A percentile compares a stretch with the other conserved stretches of the same genome.
Conservation (phyloP, 1,139 yeast species). For the Kurtzmaniella quercitrusa region DNA sequence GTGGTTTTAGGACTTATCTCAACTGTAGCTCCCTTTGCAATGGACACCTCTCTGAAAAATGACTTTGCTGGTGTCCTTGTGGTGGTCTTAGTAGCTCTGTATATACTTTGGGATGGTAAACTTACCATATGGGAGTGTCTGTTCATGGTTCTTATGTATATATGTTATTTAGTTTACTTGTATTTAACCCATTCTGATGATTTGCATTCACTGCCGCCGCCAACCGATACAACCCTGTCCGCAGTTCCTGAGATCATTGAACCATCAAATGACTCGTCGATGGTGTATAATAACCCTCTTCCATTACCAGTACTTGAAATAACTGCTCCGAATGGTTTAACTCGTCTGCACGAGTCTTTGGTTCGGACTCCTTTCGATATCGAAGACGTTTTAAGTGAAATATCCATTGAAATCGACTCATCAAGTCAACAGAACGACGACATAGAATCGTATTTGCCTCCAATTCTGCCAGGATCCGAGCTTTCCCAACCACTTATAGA, state of each 20-base stretch:
- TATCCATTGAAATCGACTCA: neutral
- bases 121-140: conserved; percentile 45
- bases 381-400: conserved; percentile 23
- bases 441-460: neutral
- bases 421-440: neutral
- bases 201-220: neutral
- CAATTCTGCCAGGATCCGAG: neutral
- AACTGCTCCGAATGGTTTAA: conserved; percentile 5
- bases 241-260: neutral
- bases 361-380: conserved; percentile 15
- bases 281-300: neutral
- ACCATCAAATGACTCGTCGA: neutral
- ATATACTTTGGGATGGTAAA: conserved; percentile 47
- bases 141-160: conserved; percentile 37
- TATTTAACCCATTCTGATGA: neutral
- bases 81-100: conserved; percentile 35
- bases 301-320: neutral
- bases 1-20: conserved; percentile 34
- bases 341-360: conserved; percentile 10
- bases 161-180: conserved; percentile 19
- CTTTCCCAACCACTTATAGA: neutral
- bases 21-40: conserved; percentile 21
- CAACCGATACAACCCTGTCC: too few relatives aligned
- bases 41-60: conserved; percentile 17
- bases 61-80: conserved; percentile 32